Evolutionary conservation across 1,284 basidiomycete species (phyloP).

Genomic region (Trametes pubescens): DNA sequence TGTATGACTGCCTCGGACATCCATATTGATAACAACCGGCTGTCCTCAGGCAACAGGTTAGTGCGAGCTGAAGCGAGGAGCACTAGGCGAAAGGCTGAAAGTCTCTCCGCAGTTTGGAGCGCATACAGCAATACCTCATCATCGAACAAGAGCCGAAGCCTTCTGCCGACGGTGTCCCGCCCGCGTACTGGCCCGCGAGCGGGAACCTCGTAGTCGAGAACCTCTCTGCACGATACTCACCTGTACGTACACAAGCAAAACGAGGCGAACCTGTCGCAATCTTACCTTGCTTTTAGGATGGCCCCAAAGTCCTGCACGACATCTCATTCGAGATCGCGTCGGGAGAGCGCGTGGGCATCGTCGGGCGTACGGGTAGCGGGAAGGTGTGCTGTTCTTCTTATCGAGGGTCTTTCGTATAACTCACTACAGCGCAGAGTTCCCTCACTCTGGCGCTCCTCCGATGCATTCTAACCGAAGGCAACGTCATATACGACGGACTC

Average conservation of each 20-base stretch:
- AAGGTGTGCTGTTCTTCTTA: conserved; percentile 55
- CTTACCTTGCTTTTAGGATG: conserved; percentile 39
- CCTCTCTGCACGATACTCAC: conserved; percentile 64
- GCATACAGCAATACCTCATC: conserved; percentile 74
- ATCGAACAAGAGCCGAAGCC: conserved; percentile 76
- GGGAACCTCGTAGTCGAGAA: conserved; percentile 71
- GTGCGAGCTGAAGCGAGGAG: background rate
- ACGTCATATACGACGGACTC: conserved; percentile 47
- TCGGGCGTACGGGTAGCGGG: conserved; percentile 79
- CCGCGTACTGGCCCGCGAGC: conserved; percentile 81
- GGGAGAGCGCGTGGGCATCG: conserved; percentile 64
- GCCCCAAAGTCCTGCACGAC: conserved; percentile 55
- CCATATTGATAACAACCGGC: no score
- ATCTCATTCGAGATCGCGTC: conserved; percentile 55
- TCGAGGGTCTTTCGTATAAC: no score
- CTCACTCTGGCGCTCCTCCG: conserved; percentile 52
- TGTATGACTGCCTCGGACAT: no score
- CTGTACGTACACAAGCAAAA: no score
- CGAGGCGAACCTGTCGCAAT: conserved; percentile 32
- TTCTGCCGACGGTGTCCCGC: conserved; percentile 53
- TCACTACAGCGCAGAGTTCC: conserved; percentile 52
- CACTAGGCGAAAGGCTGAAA: conserved; percentile 1
- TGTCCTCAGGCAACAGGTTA: conserved; percentile 55
- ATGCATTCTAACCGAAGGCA: conserved; percentile 55
- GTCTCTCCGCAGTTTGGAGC: conserved; percentile 64